Base-by-base conservation (phyloP, 2,329 filamentous ascomycete species). In the Sclerotinia trifoliorum region DNA sequence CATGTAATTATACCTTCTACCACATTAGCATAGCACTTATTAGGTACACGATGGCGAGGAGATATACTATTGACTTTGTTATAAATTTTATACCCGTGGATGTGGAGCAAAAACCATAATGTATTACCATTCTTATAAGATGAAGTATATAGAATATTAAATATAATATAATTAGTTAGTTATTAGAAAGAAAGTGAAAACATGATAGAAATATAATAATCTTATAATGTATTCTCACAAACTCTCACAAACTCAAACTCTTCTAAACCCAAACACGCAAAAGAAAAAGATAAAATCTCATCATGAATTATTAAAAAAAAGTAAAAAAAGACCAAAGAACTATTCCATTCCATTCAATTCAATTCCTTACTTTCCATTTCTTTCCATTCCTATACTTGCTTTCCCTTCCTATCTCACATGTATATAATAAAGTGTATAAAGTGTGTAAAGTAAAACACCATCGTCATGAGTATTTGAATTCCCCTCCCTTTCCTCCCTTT, bases 291-390 rank as follows among this genome's bases (percentile, higher is more conserved):
- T 32, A 55, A 35, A 35, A 21, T 35, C 10, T 55, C 21, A 19
- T 55, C 52, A 55, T 55, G 29, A 55, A 55, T 55, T 55, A 39
- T 39, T 13, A n/a, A 26, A 51, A 55, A 55, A 32, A 55, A 35
- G n/a, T n/a, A n/a, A n/a, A n/a, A n/a, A n/a, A n/a, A n/a, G n/a
- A n/a, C n/a, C n/a, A 35, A 21, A 39, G 35, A 39, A 39, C 35
- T 11, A 26, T 54, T 54, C 26, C 51, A 54, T 39, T 32, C 26
- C 52, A 21, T 48, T 21, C 19, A n/a, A n/a, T n/a, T n/a, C n/a
- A n/a, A n/a, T n/a, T n/a, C 15, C 21, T 46, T 46, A 3, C 52
- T 35, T 35, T 15, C 52, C 1, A 21, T 21, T 8, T 15, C 52
- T 6, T 48, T 21, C 21, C 7, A n/a, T 48, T 48, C 1, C 29